Evolutionary conservation across 1,139 yeast genomes (phyloP), one percentile per base, ranked within the genome.

Genomic region (Taphrina confusa): DNA sequence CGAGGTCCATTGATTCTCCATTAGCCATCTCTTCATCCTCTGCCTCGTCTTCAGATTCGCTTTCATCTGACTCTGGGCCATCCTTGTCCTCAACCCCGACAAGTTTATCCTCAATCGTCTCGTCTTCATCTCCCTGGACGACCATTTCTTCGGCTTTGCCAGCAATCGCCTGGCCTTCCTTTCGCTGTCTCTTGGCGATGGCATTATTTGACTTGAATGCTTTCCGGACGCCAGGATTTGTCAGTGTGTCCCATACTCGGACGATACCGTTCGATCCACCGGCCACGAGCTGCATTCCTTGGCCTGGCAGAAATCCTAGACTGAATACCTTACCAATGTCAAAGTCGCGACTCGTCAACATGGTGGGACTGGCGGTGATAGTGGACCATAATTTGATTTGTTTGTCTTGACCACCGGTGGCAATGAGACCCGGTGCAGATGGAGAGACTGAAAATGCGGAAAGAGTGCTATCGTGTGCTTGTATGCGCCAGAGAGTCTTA

Each of bases 391-490:
- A 77, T 73, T 94, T 92, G 61, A 90, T 82, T 11, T 76, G 75
- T 73, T 87, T 88, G 70, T 94, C 98, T 61, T 91, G 88, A 61
- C 95, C 84, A 11, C 58, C 58, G 2, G 97, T 89, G 28, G 84
- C 82, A 71, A 92, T 74, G 78, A 87, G 76, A 16, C 95, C 95
- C 27, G 85, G 85, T 52, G 89, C 73, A 70, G 78, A 80, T 33
- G 73, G 71, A 73, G 88, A 90, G 49, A 85, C 80, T 67, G 85
- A 86, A 68, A 94, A 80, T 2, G 94, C 80, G 9, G 97, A 85
- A 63, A 92, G 85, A 63, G 95, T 97, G 3, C 95, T 82, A 74
- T 92, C 97, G 72, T 92, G 98, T 1, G 98, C 98, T 74, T 94
- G 96, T 68, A 92, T 79, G 4, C 95, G 88, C 99, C 99, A 92